Evolutionary conservation across 1,284 basidiomycete genomes (phyloP).

Genomic region (Amylostereum areolatum): DNA sequence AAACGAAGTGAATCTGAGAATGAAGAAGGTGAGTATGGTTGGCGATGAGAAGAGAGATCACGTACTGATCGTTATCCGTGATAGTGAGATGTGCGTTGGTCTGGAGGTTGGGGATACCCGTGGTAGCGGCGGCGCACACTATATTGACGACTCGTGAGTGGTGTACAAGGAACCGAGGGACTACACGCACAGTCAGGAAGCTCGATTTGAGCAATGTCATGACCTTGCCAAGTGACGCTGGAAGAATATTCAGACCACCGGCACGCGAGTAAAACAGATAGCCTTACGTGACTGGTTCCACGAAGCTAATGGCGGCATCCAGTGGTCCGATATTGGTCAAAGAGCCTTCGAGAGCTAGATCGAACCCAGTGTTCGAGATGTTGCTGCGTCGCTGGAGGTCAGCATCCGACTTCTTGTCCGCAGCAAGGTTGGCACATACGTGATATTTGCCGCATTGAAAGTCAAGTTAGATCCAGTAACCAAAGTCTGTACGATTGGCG

Average conservation of each 20-base stretch:
- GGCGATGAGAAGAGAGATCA: slow-evolving; percentile 3
- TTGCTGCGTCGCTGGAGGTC: slow-evolving; percentile 27
- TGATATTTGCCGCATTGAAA: slow-evolving; percentile 61
- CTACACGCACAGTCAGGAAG: slow-evolving; percentile 47
- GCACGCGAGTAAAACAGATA: slow-evolving; percentile 8
- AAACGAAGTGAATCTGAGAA: slow-evolving; percentile 57
- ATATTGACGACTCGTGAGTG: background rate
- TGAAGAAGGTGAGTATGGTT: background rate
- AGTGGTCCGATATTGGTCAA: slow-evolving; percentile 59
- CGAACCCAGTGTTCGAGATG: slow-evolving; percentile 54
- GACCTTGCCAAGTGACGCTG: slow-evolving; percentile 61
- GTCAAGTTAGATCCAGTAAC: slow-evolving; percentile 53
- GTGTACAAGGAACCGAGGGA: background rate
- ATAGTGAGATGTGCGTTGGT: slow-evolving; percentile 50
- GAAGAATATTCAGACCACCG: background rate
- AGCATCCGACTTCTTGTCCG: background rate
- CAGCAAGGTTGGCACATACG: slow-evolving; percentile 29
- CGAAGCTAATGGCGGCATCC: slow-evolving; percentile 58
- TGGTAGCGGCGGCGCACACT: slow-evolving; percentile 69
- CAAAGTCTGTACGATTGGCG: slow-evolving; percentile 61
- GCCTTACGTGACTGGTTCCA: slow-evolving; percentile 45
- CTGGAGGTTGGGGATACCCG: slow-evolving; percentile 60
- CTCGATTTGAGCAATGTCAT: slow-evolving; percentile 60
- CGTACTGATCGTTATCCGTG: slow-evolving; percentile 42
- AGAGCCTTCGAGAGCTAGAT: slow-evolving; percentile 52